These are phyloP conservation scores for Trichophyton verrucosum DNA, from an alignment of 2,329 filamentous ascomycete species.

Conservation along the genomic window DNA sequence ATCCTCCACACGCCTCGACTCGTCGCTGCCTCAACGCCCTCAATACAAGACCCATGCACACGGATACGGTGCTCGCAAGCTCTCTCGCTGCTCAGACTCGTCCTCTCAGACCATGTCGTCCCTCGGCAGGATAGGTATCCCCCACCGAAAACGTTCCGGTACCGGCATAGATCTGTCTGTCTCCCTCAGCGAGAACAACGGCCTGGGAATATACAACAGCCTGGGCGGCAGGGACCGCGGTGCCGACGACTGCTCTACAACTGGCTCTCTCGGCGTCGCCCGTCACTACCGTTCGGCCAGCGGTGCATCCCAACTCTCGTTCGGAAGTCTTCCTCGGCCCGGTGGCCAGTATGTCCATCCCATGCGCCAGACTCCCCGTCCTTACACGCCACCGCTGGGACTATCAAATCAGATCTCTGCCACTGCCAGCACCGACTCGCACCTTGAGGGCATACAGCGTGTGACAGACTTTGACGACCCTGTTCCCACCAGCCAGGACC, in stretches of 20 bases:
- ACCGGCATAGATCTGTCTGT: slow-evolving; percentile 37
- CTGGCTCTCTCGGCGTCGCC: slow-evolving; percentile 26
- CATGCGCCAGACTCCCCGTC: slow-evolving; percentile 43
- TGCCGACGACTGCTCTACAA: slow-evolving; percentile 26
- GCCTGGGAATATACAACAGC: slow-evolving; percentile 40
- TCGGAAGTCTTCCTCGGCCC: slow-evolving; percentile 30
- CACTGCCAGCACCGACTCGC: slow-evolving; percentile 31
- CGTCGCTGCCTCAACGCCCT: not conserved
- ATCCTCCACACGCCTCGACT: not conserved
- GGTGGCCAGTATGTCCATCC: slow-evolving; percentile 43
- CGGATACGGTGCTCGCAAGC: not conserved
- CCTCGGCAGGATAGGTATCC: not conserved
- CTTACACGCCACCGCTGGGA: slow-evolving; percentile 42
- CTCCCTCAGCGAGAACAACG: slow-evolving; percentile 44
- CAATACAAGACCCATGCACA: not conserved
- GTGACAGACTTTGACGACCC: slow-evolving; percentile 3
- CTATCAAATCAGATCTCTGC: slow-evolving; percentile 39
- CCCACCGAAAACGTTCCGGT: not conserved
- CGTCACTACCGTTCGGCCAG: slow-evolving; percentile 43
- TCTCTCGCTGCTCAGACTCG: not conserved
- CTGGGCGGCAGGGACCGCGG: slow-evolving; percentile 26
- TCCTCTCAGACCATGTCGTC: not conserved
- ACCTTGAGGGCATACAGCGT: slow-evolving; percentile 9
- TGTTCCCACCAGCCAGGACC: slow-evolving; percentile 19
- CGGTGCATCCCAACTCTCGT: slow-evolving; percentile 43